Percentiles rank a stretch among this genome's conserved stretches.
Evolutionary conservation across 2,329 filamentous ascomycete species (phyloP).

Genomic region (Fusarium algeriense): DNA sequence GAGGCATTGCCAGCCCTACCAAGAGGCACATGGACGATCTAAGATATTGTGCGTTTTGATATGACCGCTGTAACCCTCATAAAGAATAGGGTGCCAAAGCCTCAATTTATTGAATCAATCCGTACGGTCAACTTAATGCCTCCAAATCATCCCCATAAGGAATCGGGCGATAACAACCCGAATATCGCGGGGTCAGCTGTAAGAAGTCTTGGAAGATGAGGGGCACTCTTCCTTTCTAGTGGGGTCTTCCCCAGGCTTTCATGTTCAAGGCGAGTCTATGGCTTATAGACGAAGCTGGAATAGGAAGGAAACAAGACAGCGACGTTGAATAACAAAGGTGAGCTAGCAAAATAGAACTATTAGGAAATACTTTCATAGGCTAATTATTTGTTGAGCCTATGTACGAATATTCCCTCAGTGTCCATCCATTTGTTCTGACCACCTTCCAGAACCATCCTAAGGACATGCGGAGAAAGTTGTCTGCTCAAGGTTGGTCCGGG

Average conservation of each 20-base stretch:
- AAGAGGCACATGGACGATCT: slow-evolving; percentile 10
- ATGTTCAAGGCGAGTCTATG: neutral
- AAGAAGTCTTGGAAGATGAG: slow-evolving; percentile 30
- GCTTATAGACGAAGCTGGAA: slow-evolving; percentile 6
- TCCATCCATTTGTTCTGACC: slow-evolving; percentile 34
- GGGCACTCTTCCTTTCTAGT: slow-evolving; percentile 17
- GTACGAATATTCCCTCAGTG: slow-evolving; percentile 31
- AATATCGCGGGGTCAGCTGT: slow-evolving; percentile 30
- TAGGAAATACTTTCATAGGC: neutral
- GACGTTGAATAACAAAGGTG: neutral
- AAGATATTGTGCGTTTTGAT: neutral
- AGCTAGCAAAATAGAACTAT: neutral
- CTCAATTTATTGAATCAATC: too few species aligned
- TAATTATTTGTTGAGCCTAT: slow-evolving; percentile 15
- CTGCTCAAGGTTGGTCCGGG: slow-evolving; percentile 30
- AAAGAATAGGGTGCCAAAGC: neutral
- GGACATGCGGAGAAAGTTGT: slow-evolving; percentile 34
- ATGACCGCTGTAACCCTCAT: neutral
- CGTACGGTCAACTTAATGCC: neutral
- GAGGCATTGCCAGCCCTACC: slow-evolving; percentile 11
- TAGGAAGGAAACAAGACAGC: slow-evolving; percentile 30
- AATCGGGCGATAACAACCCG: slow-evolving; percentile 25
- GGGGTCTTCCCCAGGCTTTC: slow-evolving; percentile 27
- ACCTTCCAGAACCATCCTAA: slow-evolving; percentile 37
- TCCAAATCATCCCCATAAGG: slow-evolving; percentile 21